These are phyloP conservation scores for Myriosclerotinia scirpicola DNA, from an alignment of 2,329 filamentous ascomycete genomes.

Conservation along the genomic window DNA sequence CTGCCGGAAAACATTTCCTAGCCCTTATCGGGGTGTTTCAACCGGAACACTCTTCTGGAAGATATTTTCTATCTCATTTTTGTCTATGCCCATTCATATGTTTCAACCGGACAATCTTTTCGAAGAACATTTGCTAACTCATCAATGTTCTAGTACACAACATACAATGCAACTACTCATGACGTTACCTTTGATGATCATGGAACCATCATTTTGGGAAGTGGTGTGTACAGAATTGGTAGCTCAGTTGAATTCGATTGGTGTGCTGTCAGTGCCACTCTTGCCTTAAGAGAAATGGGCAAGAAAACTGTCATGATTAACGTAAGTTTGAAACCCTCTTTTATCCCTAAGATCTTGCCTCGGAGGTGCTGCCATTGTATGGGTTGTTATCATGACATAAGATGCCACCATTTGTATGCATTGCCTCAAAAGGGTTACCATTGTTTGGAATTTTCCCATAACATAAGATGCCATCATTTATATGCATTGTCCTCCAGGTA, in stretches of 20 bases:
- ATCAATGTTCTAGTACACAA: conserved; percentile 63
- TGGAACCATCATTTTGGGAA: conserved; percentile 84
- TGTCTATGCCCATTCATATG: neutral
- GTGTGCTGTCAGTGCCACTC: conserved; percentile 90
- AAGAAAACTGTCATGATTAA: conserved; percentile 99
- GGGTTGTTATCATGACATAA: too few species aligned
- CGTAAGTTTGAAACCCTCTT: conserved; percentile 20
- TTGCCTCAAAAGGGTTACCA: too few species aligned
- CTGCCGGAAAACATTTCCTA: too few species aligned
- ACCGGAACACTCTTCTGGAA: neutral
- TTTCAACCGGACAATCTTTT: neutral
- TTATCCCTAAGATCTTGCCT: too few species aligned
- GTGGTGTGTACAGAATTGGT: conserved; percentile 95
- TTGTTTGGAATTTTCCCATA: too few species aligned
- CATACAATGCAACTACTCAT: conserved; percentile 93
- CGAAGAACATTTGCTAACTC: neutral
- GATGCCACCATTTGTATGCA: too few species aligned
- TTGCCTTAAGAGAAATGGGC: conserved; percentile 79
- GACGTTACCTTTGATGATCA: conserved; percentile 94
- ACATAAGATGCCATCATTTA: too few species aligned
- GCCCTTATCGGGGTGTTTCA: neutral
- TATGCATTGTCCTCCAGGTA: too few species aligned
- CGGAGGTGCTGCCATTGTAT: too few species aligned
- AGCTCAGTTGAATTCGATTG: conserved; percentile 98
- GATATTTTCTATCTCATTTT: neutral